Conservation (phyloP, 2,329 filamentous ascomycete genomes). For the Phaeophleospora eucalypticola region DNA sequence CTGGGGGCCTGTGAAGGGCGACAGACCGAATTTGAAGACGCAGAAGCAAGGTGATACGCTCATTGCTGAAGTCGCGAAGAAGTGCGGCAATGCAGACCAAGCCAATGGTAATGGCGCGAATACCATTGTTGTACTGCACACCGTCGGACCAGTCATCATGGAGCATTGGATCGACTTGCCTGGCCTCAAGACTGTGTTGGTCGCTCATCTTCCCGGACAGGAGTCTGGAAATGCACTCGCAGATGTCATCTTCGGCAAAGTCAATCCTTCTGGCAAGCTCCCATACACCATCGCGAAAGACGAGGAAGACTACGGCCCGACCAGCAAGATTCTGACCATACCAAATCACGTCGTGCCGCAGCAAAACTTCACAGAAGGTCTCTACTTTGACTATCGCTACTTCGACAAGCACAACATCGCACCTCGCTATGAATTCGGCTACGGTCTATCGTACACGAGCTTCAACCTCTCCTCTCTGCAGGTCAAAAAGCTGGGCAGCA, state of each 20-base stretch:
- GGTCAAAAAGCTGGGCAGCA: constrained; percentile 36
- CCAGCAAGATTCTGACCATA: constrained; percentile 64
- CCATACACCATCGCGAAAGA: constrained; percentile 81
- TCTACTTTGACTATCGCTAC: constrained; percentile 86
- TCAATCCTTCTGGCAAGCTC: constrained; percentile 75
- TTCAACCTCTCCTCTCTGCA: constrained; percentile 60
- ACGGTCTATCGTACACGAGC: constrained; percentile 74
- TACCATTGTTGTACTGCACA: constrained; percentile 81
- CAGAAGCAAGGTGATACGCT: constrained; percentile 76
- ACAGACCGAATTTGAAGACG: constrained; percentile 70
- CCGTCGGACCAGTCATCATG: constrained; percentile 76
- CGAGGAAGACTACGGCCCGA: constrained; percentile 71
- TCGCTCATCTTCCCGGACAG: constrained; percentile 82
- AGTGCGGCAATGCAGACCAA: constrained; percentile 57
- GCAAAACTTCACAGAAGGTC: constrained; percentile 75
- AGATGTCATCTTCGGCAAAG: constrained; percentile 73
- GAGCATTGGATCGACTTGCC: constrained; percentile 77
- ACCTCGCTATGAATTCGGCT: constrained; percentile 83
- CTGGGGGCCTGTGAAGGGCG: constrained; percentile 65
- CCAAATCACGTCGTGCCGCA: constrained; percentile 69
- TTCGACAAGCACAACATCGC: constrained; percentile 72
- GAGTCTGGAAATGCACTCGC: constrained; percentile 79
- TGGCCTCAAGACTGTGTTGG: constrained; percentile 70
- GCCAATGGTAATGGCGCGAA: constrained; percentile 40
- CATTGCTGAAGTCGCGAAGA: constrained; percentile 64